Percentiles rank a stretch among this genome's conserved stretches.
Conservation (phyloP, 176 grass and related monocot species). For the Avena sativa region DNA sequence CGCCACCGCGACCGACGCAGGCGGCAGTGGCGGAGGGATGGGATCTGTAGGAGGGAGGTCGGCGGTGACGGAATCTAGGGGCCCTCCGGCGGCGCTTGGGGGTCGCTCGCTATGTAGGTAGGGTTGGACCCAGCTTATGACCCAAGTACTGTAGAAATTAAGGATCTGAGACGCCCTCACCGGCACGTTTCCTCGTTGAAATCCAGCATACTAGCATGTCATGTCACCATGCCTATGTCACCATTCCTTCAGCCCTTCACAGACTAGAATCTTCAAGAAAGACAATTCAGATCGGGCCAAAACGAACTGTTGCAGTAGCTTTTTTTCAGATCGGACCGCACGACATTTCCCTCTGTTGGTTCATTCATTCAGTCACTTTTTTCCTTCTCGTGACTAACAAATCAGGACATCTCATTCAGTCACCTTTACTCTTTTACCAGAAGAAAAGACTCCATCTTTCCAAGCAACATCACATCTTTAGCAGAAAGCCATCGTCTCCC, state of each 20-base stretch:
- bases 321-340: not conserved
- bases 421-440: conserved; percentile 48
- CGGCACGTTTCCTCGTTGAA: not conserved
- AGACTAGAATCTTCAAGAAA: conserved; percentile 30
- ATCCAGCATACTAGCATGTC: not conserved
- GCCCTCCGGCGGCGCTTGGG: too few species aligned
- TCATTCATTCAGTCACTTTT: conserved; percentile 28
- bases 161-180: too few species aligned
- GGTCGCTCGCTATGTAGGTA: too few species aligned
- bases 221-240: not conserved
- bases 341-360: not conserved
- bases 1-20: too few species aligned
- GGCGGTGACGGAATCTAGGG: too few species aligned
- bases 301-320: conserved; percentile 32
- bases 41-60: too few species aligned
- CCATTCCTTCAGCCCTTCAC: not conserved
- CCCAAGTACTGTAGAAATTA: too few species aligned
- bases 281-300: conserved; percentile 33
- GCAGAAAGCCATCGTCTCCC: conserved; percentile 40
- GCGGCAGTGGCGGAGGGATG: too few species aligned
- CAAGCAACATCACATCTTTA: conserved; percentile 58
- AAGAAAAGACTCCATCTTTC: conserved; percentile 49
- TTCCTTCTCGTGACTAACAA: conserved; percentile 18
- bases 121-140: too few species aligned
- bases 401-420: conserved; percentile 38